Conservation (phyloP, 2,329 filamentous ascomycete genomes). For the Pseudocercospora vitis region DNA sequence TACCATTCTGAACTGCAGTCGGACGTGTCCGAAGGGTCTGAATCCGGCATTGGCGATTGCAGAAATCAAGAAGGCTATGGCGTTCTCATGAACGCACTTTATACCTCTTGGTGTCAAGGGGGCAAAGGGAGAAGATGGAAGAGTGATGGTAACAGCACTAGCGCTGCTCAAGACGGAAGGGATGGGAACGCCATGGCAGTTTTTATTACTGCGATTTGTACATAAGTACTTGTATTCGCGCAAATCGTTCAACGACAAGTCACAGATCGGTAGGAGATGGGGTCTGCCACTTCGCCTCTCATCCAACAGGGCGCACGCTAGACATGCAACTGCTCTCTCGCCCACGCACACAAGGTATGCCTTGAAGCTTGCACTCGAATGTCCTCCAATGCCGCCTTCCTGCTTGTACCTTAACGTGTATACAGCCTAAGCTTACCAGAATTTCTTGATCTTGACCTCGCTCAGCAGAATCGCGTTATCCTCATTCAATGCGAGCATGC, state of each 20-base stretch:
- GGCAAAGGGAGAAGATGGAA: neutral
- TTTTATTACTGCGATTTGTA: neutral
- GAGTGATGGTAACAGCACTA: neutral
- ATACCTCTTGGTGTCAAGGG: neutral
- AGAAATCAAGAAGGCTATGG: slow-evolving; percentile 98
- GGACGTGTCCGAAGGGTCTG: slow-evolving; percentile 96
- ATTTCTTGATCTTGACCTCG: neutral
- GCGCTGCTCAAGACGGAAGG: no score
- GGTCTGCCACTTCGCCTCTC: no score
- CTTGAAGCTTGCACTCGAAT: neutral
- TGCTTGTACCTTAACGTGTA: no score
- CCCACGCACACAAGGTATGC: neutral
- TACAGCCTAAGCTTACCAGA: neutral
- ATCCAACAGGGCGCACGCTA: no score
- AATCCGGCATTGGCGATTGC: slow-evolving; percentile 95
- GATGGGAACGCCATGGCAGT: neutral
- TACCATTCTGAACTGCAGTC: slow-evolving; percentile 98
- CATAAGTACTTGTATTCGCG: slow-evolving; percentile 6
- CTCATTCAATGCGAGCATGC: neutral
- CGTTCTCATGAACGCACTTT: slow-evolving; percentile 52
- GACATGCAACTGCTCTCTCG: no score
- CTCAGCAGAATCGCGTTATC: neutral
- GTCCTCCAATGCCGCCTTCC: no score
- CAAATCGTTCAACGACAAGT: neutral
- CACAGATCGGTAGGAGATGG: no score